Percentiles rank a stretch among this genome's conserved stretches.
phyloP scores from a whole-genome alignment of 352 stramenopile genomes.

The Blastocystis sp. region DNA sequence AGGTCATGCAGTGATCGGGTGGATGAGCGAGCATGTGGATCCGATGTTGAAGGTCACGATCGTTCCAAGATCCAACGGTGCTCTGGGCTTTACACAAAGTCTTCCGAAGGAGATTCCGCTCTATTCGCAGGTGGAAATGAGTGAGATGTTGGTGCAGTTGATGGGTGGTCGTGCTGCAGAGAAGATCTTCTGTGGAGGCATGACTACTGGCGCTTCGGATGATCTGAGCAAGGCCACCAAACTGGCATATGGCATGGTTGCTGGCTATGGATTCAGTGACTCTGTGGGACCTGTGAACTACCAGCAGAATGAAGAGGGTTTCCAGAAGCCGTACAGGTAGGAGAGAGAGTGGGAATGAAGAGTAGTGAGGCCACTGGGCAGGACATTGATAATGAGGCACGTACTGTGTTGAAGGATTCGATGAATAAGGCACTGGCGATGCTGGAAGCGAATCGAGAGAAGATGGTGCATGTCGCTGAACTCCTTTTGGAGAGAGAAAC shows the following conservation, averaged over 20 bases:
- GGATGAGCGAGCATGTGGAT: slow-evolving; percentile 94
- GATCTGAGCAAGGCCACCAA: slow-evolving; percentile 74
- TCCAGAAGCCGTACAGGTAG: slow-evolving; percentile 45
- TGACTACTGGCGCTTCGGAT: slow-evolving; percentile 92
- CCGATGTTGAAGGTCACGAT: slow-evolving; percentile 98
- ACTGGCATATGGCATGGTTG: slow-evolving; percentile 38
- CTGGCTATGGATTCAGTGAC: slow-evolving; percentile 22
- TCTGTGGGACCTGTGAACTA: slow-evolving; percentile 30
- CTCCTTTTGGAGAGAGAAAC: slow-evolving; percentile 23
- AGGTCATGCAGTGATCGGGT: slow-evolving; percentile 94
- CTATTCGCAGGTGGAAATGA: slow-evolving; percentile 86
- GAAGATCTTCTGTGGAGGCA: slow-evolving; percentile 89
- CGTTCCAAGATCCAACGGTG: slow-evolving; percentile 87
- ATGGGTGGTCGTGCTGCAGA: slow-evolving; percentile 91
- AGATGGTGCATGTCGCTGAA: slow-evolving; percentile 1
- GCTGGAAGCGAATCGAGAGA: slow-evolving; percentile 23
- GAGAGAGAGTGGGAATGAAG: neutral
- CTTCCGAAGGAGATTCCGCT: slow-evolving; percentile 93
- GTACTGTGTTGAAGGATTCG: slow-evolving; percentile 5
- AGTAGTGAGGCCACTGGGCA: neutral
- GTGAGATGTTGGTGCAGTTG: slow-evolving; percentile 97
- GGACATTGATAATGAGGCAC: neutral
- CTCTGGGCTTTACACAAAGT: slow-evolving; percentile 96
- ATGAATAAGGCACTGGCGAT: neutral
- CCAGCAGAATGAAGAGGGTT: neutral